Evolutionary conservation across 192 early-diverging fungal species (phyloP).

Genomic region (Dissophora globulifera): DNA sequence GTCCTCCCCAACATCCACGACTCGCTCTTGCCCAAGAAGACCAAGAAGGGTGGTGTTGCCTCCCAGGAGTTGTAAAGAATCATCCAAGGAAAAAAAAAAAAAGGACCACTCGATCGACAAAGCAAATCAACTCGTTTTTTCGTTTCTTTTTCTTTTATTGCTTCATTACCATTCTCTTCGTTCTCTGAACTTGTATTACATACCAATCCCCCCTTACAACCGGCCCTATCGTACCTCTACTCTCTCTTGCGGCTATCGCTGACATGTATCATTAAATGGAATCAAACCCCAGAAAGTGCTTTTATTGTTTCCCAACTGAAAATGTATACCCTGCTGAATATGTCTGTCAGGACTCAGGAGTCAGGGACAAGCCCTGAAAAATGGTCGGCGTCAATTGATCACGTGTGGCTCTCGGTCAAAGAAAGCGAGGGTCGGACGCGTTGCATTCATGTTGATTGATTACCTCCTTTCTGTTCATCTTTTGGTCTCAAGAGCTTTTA

Average conservation of each 20-base stretch:
- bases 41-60: slow-evolving; percentile 70
- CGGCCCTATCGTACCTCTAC: slow-evolving; percentile 19
- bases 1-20: slow-evolving; percentile 94
- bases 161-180: slow-evolving; percentile 13
- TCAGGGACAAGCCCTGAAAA: too few species aligned
- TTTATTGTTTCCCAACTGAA: too few species aligned
- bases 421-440: too few species aligned
- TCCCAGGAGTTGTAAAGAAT: slow-evolving; percentile 72
- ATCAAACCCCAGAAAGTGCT: not conserved
- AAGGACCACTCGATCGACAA: slow-evolving; percentile 2
- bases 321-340: too few species aligned
- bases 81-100: slow-evolving; percentile 28
- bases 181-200: slow-evolving; percentile 45
- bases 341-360: too few species aligned
- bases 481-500: too few species aligned
- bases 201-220: slow-evolving; percentile 28
- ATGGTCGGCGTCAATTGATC: too few species aligned
- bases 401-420: too few species aligned
- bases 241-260: slow-evolving; percentile 22
- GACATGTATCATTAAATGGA: slow-evolving; percentile 48
- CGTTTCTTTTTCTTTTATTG: slow-evolving; percentile 18
- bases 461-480: too few species aligned
- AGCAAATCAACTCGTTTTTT: not conserved
- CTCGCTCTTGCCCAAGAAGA: slow-evolving; percentile 86
- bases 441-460: too few species aligned